Conservation (phyloP, 2,329 filamentous ascomycete genomes). For the Ramularia collo-cygni region DNA sequence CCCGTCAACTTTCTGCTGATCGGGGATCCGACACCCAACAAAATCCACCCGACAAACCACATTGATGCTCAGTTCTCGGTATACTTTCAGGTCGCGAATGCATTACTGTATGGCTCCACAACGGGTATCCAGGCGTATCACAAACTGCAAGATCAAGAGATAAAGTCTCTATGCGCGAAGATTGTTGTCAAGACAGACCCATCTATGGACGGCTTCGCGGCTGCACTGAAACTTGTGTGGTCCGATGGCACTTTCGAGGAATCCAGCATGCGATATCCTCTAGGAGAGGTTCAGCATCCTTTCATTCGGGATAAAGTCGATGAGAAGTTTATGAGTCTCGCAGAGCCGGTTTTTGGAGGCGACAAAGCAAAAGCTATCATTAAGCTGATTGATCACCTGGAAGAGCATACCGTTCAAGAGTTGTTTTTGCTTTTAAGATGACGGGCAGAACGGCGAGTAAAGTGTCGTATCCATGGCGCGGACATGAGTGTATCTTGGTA, state of each 20-base stretch:
- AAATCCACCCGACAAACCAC: slow-evolving; percentile 30
- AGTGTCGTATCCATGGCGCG: no score
- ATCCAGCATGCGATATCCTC: slow-evolving; percentile 18
- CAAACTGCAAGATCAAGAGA: slow-evolving; percentile 19
- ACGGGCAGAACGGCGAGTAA: background rate
- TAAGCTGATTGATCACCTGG: slow-evolving; percentile 18
- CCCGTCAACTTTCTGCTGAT: slow-evolving; percentile 24
- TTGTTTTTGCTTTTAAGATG: slow-evolving; percentile 16
- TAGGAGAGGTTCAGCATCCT: slow-evolving; percentile 26
- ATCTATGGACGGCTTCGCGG: slow-evolving; percentile 19
- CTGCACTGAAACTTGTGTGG: slow-evolving; percentile 20
- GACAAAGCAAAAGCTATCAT: slow-evolving; percentile 19
- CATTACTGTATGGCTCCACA: slow-evolving; percentile 23
- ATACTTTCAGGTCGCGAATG: slow-evolving; percentile 30
- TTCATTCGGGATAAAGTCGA: slow-evolving; percentile 25
- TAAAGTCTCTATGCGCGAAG: slow-evolving; percentile 20
- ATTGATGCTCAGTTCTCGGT: slow-evolving; percentile 33
- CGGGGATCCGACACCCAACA: slow-evolving; percentile 31
- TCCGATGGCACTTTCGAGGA: slow-evolving; percentile 16
- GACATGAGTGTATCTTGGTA: no score
- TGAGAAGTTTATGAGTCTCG: slow-evolving; percentile 25
- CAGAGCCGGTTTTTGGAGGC: slow-evolving; percentile 19
- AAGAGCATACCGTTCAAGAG: slow-evolving; percentile 15
- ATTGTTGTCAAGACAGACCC: slow-evolving; percentile 20
- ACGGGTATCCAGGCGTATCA: slow-evolving; percentile 25